Base-by-base conservation (phyloP, 495 filamentous ascomycete genomes). In the Aspergillus bridgeri region DNA sequence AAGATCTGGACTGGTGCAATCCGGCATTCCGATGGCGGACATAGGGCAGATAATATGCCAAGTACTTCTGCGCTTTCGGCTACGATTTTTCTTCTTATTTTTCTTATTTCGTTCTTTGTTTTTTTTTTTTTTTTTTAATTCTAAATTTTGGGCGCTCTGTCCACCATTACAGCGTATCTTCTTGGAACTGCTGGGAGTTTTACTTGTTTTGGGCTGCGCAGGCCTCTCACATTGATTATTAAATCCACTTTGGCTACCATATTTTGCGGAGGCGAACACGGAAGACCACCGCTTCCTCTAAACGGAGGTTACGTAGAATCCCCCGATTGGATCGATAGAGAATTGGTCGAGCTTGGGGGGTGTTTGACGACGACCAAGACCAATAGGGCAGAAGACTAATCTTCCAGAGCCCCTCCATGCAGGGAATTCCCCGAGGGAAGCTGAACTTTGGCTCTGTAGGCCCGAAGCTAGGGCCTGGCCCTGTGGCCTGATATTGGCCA, bases 1-100 rank as follows among this genome's bases (percentile, higher is more conserved):
- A 88, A 68, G 83, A 87, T 63, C 62, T 90, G 23, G 88, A 90
- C 62, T 91, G 86, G 86, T 79, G 76, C 57, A 86, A 91, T 64
- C 88, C 88, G 6, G 83, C 71, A n/a, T 90, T 88, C 69, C 79
- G 74, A 62, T 86, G 78, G 86, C 78, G 70, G 65, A 80, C 77
- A 58, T 86, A 66, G 69, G 24, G 11, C 33, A 38, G 9, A 2
- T 38, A 4, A 3, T 38, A 38, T 15, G 13, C 33, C 33, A 13
- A 15, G 33, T 11, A 38, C 33, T 38, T 38, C 17, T 38, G 33
- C 33, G 33, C 45, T 13, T 9, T 13, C 15, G 48, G 48, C 23
- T 4, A 6, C 24, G 2, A 3, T 50, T 15, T n/a, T 29, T 1
- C 21, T 29, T 23, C 19, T 7, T 50, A n/a, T 25, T 27, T 8